Evolutionary conservation across 139 green algal species (phyloP), one percentile per base, ranked within the genome.

Genomic region (Astrephomene gubernaculifera): DNA sequence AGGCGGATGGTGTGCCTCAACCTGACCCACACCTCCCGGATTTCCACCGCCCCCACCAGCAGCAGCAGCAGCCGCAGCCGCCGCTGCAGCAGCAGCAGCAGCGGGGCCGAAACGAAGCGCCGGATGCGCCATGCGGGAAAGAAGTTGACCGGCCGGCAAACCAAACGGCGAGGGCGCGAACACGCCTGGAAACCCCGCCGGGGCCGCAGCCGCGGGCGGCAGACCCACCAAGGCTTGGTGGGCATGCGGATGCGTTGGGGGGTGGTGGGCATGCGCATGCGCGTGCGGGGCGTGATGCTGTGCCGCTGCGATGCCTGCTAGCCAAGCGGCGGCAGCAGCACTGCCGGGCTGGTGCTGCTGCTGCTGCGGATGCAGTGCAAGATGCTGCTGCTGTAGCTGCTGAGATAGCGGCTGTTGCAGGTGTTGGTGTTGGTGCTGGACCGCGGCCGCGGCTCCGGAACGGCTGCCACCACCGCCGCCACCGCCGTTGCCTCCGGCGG

Each of bases 91-190:
- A 19, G 38, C 76, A 39, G 60, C 39, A 8, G 38, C 38, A 21
- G 4, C 8, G 76, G 39, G 60, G 5, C 60, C 60, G 17, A 83
- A 73, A 27, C 60, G 38, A 4, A 72, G 45, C 39, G 27, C 60
- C 17, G 76, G 39, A 19, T 72, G 76, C 5, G 76, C 60, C 76
- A 83, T 63, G 14, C 76, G 57, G 29, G 76, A 53, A 2, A 83
- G 57, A n/a, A 83, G 25, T 57, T 83, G 76, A 38, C n/a, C 29
- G 22, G 76, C 38, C 1, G 76, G 76, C 49, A 83, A 41, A 52
- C 76, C 60, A 45, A 72, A 83, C 2, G 60, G 39, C 29, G 39
- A 38, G 5, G 57, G 57, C 19, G 29, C 60, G 27, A 83, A 83
- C 60, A 83, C 72, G 29, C 41, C 52, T 29, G 60, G 60, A 72